These are phyloP conservation scores for Graphilbum sp. DNA, from an alignment of 2,329 filamentous ascomycete genomes.

Conservation along the genomic window DNA sequence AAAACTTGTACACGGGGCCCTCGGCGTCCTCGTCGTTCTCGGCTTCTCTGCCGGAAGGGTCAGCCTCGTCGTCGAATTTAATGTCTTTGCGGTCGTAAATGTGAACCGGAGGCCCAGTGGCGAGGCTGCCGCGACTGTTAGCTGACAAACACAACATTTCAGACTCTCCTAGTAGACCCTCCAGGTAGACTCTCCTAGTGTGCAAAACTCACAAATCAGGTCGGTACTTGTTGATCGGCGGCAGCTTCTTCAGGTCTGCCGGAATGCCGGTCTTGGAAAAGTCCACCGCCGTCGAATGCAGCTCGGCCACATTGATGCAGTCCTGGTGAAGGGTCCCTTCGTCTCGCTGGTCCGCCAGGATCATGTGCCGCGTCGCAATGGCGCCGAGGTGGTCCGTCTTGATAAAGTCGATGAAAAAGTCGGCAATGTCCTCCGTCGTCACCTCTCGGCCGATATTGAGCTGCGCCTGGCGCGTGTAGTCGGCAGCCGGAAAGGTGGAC, in stretches of 20 bases:
- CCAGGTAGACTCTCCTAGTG: too few relatives aligned
- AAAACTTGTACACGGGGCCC: constrained; percentile 37
- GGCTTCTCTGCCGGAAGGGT: constrained; percentile 7
- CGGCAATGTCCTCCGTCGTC: constrained; percentile 47
- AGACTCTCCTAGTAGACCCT: too few relatives aligned
- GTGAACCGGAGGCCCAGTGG: constrained; percentile 26
- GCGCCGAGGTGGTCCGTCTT: constrained; percentile 46
- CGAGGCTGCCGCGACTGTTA: constrained; percentile 19
- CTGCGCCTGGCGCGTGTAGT: constrained; percentile 47
- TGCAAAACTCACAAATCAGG: constrained; percentile 40
- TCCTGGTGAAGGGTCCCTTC: constrained; percentile 33
- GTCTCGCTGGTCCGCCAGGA: constrained; percentile 41
- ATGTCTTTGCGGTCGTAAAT: constrained; percentile 29
- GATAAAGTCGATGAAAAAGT: constrained; percentile 73
- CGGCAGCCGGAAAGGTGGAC: constrained; percentile 38
- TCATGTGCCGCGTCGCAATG: constrained; percentile 47
- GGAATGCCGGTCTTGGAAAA: constrained; percentile 59
- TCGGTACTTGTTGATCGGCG: constrained; percentile 20
- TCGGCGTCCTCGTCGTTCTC: constrained; percentile 31
- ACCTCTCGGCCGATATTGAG: constrained; percentile 46
- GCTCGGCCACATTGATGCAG: constrained; percentile 38
- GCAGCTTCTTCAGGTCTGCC: constrained; percentile 29
- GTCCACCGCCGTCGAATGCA: constrained; percentile 58
- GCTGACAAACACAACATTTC: too few relatives aligned
- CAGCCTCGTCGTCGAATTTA: constrained; percentile 17